Evolutionary conservation across 2,329 filamentous ascomycete species (phyloP).

Genomic region (Bipolaris sorokiniana): DNA sequence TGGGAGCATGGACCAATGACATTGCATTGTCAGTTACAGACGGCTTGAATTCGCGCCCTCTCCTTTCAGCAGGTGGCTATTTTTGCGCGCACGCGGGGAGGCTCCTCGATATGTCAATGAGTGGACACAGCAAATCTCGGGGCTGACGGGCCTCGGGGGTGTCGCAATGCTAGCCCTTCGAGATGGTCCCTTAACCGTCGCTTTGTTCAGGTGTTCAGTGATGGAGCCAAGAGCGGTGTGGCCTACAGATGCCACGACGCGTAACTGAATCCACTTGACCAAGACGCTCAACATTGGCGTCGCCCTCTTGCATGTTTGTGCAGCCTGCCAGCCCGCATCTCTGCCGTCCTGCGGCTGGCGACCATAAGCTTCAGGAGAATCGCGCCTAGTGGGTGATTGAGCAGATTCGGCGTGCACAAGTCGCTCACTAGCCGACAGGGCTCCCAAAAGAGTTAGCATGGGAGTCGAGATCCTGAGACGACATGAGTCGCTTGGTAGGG

Average conservation of each 20-base stretch:
- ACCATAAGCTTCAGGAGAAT: slow-evolving; percentile 8
- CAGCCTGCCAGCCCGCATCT: slow-evolving; percentile 10
- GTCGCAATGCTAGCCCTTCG: background rate
- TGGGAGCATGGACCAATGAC: slow-evolving; percentile 9
- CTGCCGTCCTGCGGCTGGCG: slow-evolving; percentile 14
- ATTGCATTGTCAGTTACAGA: slow-evolving; percentile 10
- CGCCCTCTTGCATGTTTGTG: slow-evolving; percentile 6
- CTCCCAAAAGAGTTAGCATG: slow-evolving; percentile 24
- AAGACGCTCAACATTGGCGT: background rate
- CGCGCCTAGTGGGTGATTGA: slow-evolving; percentile 16
- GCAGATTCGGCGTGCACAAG: slow-evolving; percentile 20
- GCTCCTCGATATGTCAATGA: slow-evolving; percentile 10
- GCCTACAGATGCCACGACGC: background rate
- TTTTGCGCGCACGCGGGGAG: slow-evolving; percentile 19
- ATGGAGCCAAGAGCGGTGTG: slow-evolving; percentile 2
- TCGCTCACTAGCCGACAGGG: slow-evolving; percentile 22
- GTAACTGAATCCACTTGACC: background rate
- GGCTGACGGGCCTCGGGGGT: slow-evolving; percentile 4
- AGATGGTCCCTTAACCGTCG: slow-evolving; percentile 3
- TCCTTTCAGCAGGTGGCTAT: slow-evolving; percentile 25
- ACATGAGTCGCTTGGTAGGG: slow-evolving; percentile 39
- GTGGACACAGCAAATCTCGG: slow-evolving; percentile 5
- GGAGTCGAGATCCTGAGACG: slow-evolving; percentile 37
- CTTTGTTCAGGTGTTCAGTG: slow-evolving; percentile 14
- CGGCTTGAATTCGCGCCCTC: slow-evolving; percentile 13